Conservation (phyloP, 2,329 filamentous ascomycete species). For the Diaporthe eres region DNA sequence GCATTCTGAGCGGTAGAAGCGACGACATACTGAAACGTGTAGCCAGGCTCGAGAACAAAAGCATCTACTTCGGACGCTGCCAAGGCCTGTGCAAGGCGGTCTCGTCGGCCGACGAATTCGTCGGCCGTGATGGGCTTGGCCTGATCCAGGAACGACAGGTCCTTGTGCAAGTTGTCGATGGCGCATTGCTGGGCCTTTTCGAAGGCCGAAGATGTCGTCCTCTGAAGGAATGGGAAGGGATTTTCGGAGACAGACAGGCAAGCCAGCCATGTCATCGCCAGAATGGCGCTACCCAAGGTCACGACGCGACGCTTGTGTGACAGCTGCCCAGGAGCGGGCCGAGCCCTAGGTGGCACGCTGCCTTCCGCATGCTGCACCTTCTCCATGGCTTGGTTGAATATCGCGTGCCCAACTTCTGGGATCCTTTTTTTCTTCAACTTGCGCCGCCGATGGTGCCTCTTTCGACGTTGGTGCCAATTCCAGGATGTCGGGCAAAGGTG, state of each 20-base stretch:
- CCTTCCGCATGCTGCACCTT: conserved; percentile 17
- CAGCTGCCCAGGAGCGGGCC: not conserved
- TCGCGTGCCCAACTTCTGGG: not conserved
- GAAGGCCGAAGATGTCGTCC: conserved; percentile 64
- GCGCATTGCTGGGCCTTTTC: conserved; percentile 73
- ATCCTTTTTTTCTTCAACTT: not conserved
- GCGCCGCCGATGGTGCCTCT: no score
- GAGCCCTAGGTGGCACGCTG: not conserved
- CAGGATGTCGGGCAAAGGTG: not conserved
- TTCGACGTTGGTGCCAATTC: not conserved
- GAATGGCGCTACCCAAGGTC: conserved; percentile 5
- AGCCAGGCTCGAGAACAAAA: conserved; percentile 75
- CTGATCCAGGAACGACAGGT: conserved; percentile 64
- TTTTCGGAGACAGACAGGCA: not conserved
- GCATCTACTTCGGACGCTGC: conserved; percentile 65
- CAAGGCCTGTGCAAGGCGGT: conserved; percentile 70
- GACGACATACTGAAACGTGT: conserved; percentile 67
- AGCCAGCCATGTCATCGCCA: not conserved
- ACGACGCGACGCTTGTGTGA: conserved; percentile 6
- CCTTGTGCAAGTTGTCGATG: conserved; percentile 63
- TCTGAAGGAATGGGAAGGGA: not conserved
- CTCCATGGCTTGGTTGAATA: conserved; percentile 12
- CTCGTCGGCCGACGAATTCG: conserved; percentile 69
- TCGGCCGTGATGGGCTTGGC: conserved; percentile 61
- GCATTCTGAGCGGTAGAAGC: no score